Evolutionary conservation across 768 basidiomycete species (phyloP), one percentile per base, ranked within the genome.

Genomic region (Phallus indusiatus): DNA sequence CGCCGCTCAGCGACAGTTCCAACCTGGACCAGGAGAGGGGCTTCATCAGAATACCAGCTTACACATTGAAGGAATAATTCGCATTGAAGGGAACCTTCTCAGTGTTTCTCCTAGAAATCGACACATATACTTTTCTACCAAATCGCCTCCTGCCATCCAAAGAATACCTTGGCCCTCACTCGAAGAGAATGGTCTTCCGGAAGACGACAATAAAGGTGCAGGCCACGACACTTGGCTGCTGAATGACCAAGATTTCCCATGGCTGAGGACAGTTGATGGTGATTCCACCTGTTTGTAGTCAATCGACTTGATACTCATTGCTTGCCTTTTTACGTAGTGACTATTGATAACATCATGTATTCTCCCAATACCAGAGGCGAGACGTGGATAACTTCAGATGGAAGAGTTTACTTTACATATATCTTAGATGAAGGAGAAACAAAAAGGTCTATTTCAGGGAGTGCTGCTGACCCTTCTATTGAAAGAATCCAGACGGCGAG

Each of bases 341-440:
- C 76, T n/a, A 77, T 91, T n/a, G 69, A 70, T 10, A 75, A 82
- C 56, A 84, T 93, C n/a, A 66, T 77, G 22, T 73, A 82, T 65
- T 81, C 82, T 46, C 77, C 80, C 56, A 66, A 73, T 3, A 79
- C 81, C 21, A 81, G 81, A 21, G 79, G 83, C 12, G 90, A 92
- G 70, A 82, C 82, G 0, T 93, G 90, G 90, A 79, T 90, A 51
- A 89, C 90, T 1, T 89, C 88, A 6, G 90, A 93, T 62, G 90
- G 90, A 42, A 74, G 89, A 65, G 88, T 80, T 10, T 93, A 93
- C 67, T 80, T 90, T 62, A 88, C 89, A 7, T 81, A 81, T 59
- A 72, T 90, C 21, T 74, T 75, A 53, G 82, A 83, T 61, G 72
- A 66, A 54, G 63, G 66, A 50, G 71, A 64, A 17, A 54, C 21